A percentile compares a stretch with the other conserved stretches of the same genome.
phyloP scores from a whole-genome alignment of 192 early-diverging fungal species.

The Coemansia javaensis region DNA sequence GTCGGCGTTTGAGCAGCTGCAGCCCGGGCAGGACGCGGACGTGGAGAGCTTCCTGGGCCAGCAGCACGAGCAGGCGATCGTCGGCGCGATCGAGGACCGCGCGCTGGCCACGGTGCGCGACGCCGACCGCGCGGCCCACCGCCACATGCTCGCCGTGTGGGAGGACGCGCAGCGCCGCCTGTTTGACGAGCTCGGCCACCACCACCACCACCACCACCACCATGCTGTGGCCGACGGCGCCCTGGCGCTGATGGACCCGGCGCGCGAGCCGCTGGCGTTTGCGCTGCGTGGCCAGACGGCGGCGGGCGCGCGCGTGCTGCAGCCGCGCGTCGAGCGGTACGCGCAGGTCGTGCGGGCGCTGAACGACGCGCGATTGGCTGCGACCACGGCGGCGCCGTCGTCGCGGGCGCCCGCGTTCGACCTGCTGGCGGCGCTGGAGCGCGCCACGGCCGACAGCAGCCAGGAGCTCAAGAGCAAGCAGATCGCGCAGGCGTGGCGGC shows the following conservation, averaged over 20 bases:
- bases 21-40: conserved; percentile 75
- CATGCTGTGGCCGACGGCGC: conserved; percentile 3
- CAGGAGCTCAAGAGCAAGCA: conserved; percentile 44
- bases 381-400: background rate
- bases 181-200: conserved; percentile 81
- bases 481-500: conserved; percentile 35
- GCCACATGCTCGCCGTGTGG: conserved; percentile 63
- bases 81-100: conserved; percentile 68
- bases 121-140: conserved; percentile 60
- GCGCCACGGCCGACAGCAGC: conserved; percentile 32
- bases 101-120: conserved; percentile 60
- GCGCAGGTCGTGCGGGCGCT: conserved; percentile 27
- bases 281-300: conserved; percentile 5
- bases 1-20: conserved; percentile 67
- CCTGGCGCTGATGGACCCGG: background rate
- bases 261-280: conserved; percentile 2
- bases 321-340: conserved; percentile 39
- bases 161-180: conserved; percentile 64
- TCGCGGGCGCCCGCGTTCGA: conserved; percentile 9
- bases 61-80: conserved; percentile 72
- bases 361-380: conserved; percentile 33
- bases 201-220: too few relatives aligned
- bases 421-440: conserved; percentile 23
- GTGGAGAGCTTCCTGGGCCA: conserved; percentile 72
- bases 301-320: conserved; percentile 1